Evolutionary conservation across 306 rosid genomes (phyloP), one percentile per base, ranked within the genome.

Genomic region (Abrus precatorius): DNA sequence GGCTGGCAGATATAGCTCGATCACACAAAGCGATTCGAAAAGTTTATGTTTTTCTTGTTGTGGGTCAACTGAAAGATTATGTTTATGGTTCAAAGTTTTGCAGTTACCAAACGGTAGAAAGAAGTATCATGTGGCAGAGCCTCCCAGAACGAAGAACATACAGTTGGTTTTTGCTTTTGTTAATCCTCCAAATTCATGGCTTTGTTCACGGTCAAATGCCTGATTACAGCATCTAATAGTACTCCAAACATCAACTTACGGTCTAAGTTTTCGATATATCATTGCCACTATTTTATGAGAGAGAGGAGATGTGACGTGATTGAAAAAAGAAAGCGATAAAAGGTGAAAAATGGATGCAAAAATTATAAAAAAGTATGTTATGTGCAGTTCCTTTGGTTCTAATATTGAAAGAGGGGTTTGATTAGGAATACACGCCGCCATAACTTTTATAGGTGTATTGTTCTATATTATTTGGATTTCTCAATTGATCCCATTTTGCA

Each of bases 171-270:
- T 50, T 68, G 61, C 13, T 68, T 78, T 30, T 34, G 5, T 30
- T 27, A 12, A 47, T 33, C 69, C 57, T 70, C 45, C 34, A 59
- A 52, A 63, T 67, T n/a, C 44, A 57, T 79, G n/a, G 6, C 47
- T 34, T 32, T 29, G 11, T 57, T 20, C 61, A 38, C 38, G 27
- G 28, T 45, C 60, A 75, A 74, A 75, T 47, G 57, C 47, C 27
- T 41, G 60, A 3, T 14, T 59, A 11, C 12, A 45, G 6, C 60
- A 33, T 7, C 28, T 34, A 29, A 76, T 36, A 2, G n/a, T 43
- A 29, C 38, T 7, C 36, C 57, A 43, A 43, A 47, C 1, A 5
- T 29, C 10, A 9, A 4, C 7, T 44, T 29, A 29, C 11, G 9
- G 32, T 45, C 27, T 2, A 74, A 29, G n/a, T 59, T 14, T 33